phyloP scores from a whole-genome alignment of 2,329 filamentous ascomycete genomes.

The Paecilomyces fulvus region DNA sequence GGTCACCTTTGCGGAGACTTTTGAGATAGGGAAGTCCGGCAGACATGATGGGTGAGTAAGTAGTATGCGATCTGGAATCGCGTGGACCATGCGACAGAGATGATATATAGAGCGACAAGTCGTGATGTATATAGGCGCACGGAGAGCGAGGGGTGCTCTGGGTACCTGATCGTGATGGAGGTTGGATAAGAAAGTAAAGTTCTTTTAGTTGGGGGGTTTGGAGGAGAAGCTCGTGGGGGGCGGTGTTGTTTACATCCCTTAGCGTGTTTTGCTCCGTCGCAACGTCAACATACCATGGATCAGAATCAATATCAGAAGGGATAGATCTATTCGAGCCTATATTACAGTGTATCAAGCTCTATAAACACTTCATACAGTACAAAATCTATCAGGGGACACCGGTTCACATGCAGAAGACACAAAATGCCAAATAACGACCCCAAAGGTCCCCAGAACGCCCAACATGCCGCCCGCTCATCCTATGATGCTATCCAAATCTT shows the following conservation, averaged over 20 bases:
- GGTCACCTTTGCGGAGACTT: conserved; percentile 72
- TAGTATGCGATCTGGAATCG: conserved; percentile 27
- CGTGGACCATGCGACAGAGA: conserved; percentile 41
- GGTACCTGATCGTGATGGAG: neutral
- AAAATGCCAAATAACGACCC: neutral
- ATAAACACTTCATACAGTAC: neutral
- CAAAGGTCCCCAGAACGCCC: neutral
- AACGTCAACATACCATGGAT: neutral
- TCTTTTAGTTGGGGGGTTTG: neutral
- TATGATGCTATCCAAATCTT: conserved; percentile 1
- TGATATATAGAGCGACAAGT: conserved; percentile 1
- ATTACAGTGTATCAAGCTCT: neutral
- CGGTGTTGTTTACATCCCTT: conserved; percentile 23
- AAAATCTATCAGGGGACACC: neutral
- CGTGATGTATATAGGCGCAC: neutral
- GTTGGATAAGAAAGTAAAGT: neutral
- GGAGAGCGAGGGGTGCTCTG: neutral
- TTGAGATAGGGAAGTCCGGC: conserved; percentile 63
- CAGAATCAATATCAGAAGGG: neutral
- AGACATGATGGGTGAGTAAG: conserved; percentile 46
- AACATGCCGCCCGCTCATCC: neutral
- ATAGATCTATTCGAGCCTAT: neutral
- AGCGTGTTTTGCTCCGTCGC: conserved; percentile 10
- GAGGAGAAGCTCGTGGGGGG: conserved; percentile 1
- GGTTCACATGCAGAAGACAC: neutral